These are phyloP conservation scores for Verbena officinalis DNA, from an alignment of 257 asterid genomes.

Conservation along the genomic window DNA sequence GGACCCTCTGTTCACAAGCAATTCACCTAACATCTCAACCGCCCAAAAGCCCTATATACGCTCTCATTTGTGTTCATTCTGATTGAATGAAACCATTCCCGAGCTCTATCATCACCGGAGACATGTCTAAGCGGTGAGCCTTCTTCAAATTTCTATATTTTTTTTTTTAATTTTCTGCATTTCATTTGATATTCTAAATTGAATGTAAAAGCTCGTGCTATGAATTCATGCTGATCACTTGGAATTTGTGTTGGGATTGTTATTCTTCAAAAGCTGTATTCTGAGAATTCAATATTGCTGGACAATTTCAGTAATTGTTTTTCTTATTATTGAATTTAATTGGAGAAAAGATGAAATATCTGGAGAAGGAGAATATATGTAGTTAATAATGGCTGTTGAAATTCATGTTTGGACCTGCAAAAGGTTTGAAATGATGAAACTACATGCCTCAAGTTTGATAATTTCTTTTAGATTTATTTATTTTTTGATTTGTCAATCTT, in stretches of 20 bases:
- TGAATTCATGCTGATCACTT: background rate
- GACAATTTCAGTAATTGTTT: background rate
- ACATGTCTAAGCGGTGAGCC: constrained; percentile 46
- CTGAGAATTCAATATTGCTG: background rate
- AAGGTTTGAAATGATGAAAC: background rate
- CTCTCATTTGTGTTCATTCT: constrained; percentile 20
- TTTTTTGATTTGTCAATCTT: background rate
- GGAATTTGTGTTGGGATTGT: background rate
- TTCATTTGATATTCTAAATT: background rate
- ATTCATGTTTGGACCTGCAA: no score
- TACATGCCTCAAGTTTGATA: background rate
- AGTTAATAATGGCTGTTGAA: background rate
- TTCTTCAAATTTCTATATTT: background rate
- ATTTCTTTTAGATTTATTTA: background rate
- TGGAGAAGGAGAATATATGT: background rate
- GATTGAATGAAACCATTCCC: constrained; percentile 12
- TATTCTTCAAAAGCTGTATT: background rate
- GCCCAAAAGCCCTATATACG: constrained; percentile 39
- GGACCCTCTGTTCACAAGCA: constrained; percentile 22
- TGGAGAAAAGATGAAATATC: background rate
- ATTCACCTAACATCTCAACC: constrained; percentile 19
- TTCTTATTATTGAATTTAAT: background rate
- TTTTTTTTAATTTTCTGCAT: background rate
- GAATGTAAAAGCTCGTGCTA: background rate
- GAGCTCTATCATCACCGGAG: constrained; percentile 24